Conservation (phyloP, 345 rosid species). For the Odontarrhena argentea region DNA sequence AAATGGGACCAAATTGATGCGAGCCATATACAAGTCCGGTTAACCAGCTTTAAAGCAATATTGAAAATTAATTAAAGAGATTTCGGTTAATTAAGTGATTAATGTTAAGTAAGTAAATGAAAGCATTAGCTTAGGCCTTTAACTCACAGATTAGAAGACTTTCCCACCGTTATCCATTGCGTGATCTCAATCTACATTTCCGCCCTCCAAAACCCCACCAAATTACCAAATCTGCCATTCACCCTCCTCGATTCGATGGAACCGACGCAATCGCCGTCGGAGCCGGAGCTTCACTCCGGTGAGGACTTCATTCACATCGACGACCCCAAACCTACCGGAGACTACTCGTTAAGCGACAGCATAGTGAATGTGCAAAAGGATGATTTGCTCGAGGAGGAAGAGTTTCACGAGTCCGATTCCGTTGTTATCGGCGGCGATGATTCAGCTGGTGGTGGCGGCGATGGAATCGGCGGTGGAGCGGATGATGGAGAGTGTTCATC, state of each 20-base stretch:
- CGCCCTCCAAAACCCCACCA: conserved; percentile 7
- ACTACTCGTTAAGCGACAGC: conserved; percentile 65
- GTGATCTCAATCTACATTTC: conserved; percentile 30
- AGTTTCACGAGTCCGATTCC: conserved; percentile 33
- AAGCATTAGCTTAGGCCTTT: neutral
- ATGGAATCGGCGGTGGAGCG: conserved; percentile 8
- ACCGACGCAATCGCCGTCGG: conserved; percentile 45
- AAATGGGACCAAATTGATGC: neutral
- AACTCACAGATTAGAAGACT: conserved; percentile 20
- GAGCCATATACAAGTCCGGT: conserved; percentile 1
- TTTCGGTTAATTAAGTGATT: neutral
- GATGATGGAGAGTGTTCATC: conserved; percentile 33
- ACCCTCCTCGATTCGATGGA: conserved; percentile 37
- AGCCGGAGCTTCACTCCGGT: conserved; percentile 41
- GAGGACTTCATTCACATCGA: conserved; percentile 87
- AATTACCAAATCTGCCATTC: conserved; percentile 32
- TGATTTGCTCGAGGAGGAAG: conserved; percentile 37
- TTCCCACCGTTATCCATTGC: conserved; percentile 31
- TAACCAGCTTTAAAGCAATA: neutral
- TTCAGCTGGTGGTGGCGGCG: neutral
- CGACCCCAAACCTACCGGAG: conserved; percentile 52
- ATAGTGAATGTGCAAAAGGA: conserved; percentile 67
- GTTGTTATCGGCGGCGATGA: conserved; percentile 15
- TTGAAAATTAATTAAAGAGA: neutral
- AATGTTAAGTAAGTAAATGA: neutral